These are phyloP conservation scores for Starmerella davenportii DNA, from an alignment of 805 yeast species.

Conservation along the genomic window DNA sequence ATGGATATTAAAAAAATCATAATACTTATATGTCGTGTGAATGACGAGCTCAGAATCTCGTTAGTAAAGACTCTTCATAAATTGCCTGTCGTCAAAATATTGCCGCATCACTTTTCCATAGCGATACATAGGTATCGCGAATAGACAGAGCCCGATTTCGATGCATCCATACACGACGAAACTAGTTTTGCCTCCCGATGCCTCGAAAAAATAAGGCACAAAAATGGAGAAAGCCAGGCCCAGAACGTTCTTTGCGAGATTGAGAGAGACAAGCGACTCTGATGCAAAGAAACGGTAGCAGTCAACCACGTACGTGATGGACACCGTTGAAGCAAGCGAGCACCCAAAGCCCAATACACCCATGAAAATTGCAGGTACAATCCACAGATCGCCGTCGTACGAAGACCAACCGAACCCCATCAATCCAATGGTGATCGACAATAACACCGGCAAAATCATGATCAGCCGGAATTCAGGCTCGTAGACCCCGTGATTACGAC, in stretches of 20 bases:
- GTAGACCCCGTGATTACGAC: constrained; percentile 35
- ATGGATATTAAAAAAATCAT: no score
- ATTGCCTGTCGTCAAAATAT: background rate
- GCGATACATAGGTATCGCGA: constrained; percentile 35
- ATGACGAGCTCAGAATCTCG: no score
- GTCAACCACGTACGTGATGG: constrained; percentile 43
- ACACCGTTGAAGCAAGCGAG: constrained; percentile 42
- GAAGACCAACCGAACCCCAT: constrained; percentile 52
- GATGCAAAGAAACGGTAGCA: constrained; percentile 39
- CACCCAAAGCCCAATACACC: constrained; percentile 43
- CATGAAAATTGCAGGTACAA: constrained; percentile 39
- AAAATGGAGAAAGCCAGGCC: constrained; percentile 42
- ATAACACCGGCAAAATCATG: constrained; percentile 34
- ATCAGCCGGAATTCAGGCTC: constrained; percentile 46
- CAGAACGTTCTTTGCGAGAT: constrained; percentile 34
- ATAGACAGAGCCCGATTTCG: constrained; percentile 31
- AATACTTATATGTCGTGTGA: no score
- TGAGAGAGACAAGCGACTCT: constrained; percentile 40
- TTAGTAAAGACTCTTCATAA: background rate
- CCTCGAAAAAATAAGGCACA: constrained; percentile 30
- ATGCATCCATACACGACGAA: constrained; percentile 37
- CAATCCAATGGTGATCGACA: constrained; percentile 31
- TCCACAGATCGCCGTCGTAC: constrained; percentile 31
- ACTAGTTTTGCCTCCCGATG: constrained; percentile 29
- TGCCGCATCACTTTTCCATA: constrained; percentile 31